phyloP scores from a whole-genome alignment of 495 filamentous ascomycete species.

The Penicillium waksmanii region DNA sequence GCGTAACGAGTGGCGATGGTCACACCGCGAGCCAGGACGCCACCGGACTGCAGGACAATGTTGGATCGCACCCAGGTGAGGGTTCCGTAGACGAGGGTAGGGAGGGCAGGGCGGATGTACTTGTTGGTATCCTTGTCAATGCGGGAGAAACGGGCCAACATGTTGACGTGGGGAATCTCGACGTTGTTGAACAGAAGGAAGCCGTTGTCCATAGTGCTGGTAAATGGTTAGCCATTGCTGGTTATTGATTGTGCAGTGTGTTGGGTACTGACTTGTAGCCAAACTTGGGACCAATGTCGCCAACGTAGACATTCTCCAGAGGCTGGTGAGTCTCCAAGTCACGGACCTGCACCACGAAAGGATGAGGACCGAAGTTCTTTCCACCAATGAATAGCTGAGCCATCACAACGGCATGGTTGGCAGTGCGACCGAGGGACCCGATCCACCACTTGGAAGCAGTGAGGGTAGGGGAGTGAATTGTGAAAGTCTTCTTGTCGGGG shows the following conservation, averaged over 20 bases:
- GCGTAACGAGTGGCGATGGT: constrained; percentile 75
- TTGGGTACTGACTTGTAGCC: constrained; percentile 56
- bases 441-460: constrained; percentile 83
- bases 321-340: constrained; percentile 72
- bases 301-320: constrained; percentile 68
- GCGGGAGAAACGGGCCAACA: constrained; percentile 66
- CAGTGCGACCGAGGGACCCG: constrained; percentile 70
- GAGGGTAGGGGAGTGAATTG: constrained; percentile 66
- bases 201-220: constrained; percentile 74
- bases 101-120: constrained; percentile 65
- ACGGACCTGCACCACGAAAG: constrained; percentile 75
- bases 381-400: constrained; percentile 67
- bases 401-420: constrained; percentile 77
- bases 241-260: neutral
- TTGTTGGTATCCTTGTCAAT: constrained; percentile 64
- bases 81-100: constrained; percentile 70
- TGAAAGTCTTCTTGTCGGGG: constrained; percentile 67
- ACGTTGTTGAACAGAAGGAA: constrained; percentile 73
- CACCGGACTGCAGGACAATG: constrained; percentile 69
- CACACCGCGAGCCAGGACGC: constrained; percentile 70
- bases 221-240: neutral
- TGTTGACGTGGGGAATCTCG: constrained; percentile 68
- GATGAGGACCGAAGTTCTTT: constrained; percentile 70
- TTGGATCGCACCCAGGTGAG: constrained; percentile 73
- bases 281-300: constrained; percentile 76